Percentiles rank a stretch among this genome's conserved stretches.
Conservation (phyloP, 331 rosid genomes). For the Cydonia oblonga region DNA sequence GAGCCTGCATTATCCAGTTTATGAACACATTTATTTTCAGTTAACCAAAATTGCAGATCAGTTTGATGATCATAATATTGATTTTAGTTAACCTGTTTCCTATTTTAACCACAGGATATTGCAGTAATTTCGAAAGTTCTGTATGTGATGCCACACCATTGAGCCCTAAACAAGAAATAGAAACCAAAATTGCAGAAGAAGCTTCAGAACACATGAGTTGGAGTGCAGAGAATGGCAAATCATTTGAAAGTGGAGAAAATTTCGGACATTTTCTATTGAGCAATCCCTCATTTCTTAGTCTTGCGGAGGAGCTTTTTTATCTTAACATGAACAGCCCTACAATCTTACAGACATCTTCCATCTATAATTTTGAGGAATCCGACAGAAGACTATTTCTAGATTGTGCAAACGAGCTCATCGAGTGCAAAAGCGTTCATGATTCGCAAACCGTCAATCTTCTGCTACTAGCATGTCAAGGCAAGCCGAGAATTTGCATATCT, state of each 20-base stretch:
- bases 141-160: conserved; percentile 17
- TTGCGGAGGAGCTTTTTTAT: conserved; percentile 50
- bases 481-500: conserved; percentile 21
- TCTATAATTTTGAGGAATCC: not conserved
- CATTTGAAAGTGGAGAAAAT: conserved; percentile 12
- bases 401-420: not conserved
- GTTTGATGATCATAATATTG: not conserved
- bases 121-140: conserved; percentile 19
- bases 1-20: no score
- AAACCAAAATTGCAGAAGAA: conserved; percentile 18
- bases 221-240: conserved; percentile 2
- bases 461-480: not conserved
- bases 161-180: conserved; percentile 11
- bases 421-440: not conserved
- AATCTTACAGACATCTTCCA: conserved; percentile 18
- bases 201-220: conserved; percentile 6
- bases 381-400: not conserved
- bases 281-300: conserved; percentile 47
- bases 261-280: conserved; percentile 40
- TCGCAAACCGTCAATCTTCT: no score
- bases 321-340: conserved; percentile 27
- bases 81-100: not conserved
- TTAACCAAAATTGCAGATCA: not conserved
- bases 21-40: not conserved
- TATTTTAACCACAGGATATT: not conserved